Conservation (phyloP, 345 rosid species). For the Hypericum perforatum region DNA sequence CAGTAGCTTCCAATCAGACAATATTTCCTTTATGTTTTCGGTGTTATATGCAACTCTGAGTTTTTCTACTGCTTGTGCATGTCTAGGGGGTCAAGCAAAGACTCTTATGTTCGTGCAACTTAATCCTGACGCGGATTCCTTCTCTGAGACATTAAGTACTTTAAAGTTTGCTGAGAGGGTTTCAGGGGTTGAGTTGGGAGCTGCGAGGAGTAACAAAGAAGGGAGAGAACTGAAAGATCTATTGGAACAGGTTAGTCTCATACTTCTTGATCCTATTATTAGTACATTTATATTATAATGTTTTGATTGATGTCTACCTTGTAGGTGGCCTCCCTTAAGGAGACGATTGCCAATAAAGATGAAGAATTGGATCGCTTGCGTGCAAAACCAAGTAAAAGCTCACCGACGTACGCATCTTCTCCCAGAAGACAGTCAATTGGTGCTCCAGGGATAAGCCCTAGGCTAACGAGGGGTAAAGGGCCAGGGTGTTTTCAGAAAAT, state of each 20-base stretch:
- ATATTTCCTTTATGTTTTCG: not conserved
- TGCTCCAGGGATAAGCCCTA: conserved; percentile 32
- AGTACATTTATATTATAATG: too few relatives aligned
- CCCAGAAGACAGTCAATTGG: conserved; percentile 56
- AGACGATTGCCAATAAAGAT: conserved; percentile 59
- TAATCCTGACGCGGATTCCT: conserved; percentile 85
- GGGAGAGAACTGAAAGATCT: conserved; percentile 84
- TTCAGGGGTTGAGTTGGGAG: conserved; percentile 94
- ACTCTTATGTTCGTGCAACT: conserved; percentile 97
- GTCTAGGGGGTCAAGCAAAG: conserved; percentile 94
- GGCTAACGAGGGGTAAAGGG: conserved; percentile 28
- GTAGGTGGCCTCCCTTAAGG: conserved; percentile 73
- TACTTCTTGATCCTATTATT: too few relatives aligned
- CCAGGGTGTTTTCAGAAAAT: conserved; percentile 30
- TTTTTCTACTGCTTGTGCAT: conserved; percentile 8
- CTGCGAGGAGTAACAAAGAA: conserved; percentile 84
- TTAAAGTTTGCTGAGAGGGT: conserved; percentile 94
- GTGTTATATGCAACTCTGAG: not conserved
- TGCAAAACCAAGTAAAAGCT: conserved; percentile 34
- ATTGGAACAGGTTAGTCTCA: conserved; percentile 62
- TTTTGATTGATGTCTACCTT: conserved; percentile 7
- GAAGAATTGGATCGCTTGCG: conserved; percentile 65
- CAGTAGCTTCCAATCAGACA: not conserved
- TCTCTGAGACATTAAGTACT: conserved; percentile 82
- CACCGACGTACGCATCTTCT: conserved; percentile 43